Evolutionary conservation across 2,329 filamentous ascomycete species (phyloP).

Genomic region (Sclerotinia borealis): DNA sequence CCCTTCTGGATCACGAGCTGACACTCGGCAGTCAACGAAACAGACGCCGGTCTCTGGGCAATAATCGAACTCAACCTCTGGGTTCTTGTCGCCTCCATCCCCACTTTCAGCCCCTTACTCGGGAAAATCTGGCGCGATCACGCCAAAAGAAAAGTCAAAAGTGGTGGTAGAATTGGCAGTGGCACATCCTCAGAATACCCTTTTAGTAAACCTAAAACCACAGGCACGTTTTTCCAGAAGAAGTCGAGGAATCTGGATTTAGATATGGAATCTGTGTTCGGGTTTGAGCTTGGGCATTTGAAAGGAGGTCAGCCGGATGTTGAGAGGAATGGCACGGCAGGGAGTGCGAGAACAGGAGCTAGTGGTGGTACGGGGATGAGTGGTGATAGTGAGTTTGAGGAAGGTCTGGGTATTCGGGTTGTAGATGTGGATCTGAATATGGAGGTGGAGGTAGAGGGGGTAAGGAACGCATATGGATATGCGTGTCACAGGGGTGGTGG

Average conservation of each 20-base stretch:
- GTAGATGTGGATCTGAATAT: background rate
- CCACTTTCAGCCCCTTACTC: background rate
- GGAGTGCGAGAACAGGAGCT: background rate
- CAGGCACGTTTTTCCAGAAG: background rate
- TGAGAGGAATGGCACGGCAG: background rate
- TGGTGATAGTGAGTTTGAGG: background rate
- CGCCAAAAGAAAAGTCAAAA: background rate
- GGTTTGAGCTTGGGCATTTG: background rate
- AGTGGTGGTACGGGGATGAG: background rate
- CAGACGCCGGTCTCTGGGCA: background rate
- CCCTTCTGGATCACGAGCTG: background rate
- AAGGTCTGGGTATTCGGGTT: background rate
- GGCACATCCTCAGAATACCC: background rate
- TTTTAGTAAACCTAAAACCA: background rate
- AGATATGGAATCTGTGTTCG: background rate
- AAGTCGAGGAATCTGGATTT: background rate
- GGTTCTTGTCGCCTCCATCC: background rate
- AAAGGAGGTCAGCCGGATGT: background rate
- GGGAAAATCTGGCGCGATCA: background rate
- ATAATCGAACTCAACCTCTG: conserved; percentile 2
- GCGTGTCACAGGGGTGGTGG: background rate
- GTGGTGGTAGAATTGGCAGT: background rate
- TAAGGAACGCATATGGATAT: background rate
- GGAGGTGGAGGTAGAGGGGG: background rate
- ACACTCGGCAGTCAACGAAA: background rate